Evolutionary conservation across 2,329 filamentous ascomycete species (phyloP).

Genomic region (Stagonosporopsis tanaceti): DNA sequence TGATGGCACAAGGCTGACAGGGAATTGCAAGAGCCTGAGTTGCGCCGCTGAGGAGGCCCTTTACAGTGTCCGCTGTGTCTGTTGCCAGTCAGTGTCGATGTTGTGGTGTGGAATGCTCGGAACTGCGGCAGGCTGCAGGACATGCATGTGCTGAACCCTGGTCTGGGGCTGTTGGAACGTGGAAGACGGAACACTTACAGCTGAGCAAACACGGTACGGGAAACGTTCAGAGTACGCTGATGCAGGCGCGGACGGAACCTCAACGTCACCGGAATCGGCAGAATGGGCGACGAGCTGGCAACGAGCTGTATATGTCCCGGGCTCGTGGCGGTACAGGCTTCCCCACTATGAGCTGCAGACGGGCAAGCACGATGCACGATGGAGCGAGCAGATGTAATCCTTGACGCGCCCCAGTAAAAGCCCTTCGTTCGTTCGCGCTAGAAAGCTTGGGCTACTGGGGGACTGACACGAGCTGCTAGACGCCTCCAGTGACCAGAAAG

Average conservation of each 20-base stretch:
- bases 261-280: neutral
- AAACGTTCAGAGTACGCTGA: conserved; percentile 8
- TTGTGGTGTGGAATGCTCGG: conserved; percentile 24
- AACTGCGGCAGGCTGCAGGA: conserved; percentile 19
- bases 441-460: conserved; percentile 12
- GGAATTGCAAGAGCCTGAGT: conserved; percentile 2
- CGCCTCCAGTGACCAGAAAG: conserved; percentile 11
- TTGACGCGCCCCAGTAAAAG: conserved; percentile 19
- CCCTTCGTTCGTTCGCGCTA: conserved; percentile 26
- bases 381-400: conserved; percentile 17
- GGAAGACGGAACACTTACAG: conserved; percentile 26
- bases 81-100: conserved; percentile 23
- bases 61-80: conserved; percentile 2
- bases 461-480: conserved; percentile 19
- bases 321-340: conserved; percentile 14
- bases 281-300: conserved; percentile 1
- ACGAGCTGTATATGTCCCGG: conserved; percentile 7
- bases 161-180: conserved; percentile 18
- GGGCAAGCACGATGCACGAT: conserved; percentile 19
- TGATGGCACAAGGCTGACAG: neutral
- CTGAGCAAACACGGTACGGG: conserved; percentile 14
- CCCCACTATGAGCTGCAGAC: conserved; percentile 11
- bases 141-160: conserved; percentile 31
- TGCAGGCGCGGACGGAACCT: neutral
- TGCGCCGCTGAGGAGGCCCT: conserved; percentile 4